These are phyloP conservation scores for Geotrichum fermentans DNA, from an alignment of 1,139 yeast species.

Conservation along the genomic window DNA sequence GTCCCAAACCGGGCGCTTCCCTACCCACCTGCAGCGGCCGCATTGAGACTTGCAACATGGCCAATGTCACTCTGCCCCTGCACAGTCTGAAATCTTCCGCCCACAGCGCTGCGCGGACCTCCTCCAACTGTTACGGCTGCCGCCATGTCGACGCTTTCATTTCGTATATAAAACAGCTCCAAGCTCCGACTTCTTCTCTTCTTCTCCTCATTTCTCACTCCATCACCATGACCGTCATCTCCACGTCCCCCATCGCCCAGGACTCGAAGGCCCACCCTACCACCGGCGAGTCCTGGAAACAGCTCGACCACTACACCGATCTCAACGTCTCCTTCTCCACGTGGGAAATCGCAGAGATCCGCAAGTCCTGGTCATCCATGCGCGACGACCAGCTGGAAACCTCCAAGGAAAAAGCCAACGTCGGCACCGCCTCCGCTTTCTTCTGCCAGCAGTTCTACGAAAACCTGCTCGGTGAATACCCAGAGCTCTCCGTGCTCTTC, in stretches of 20 bases:
- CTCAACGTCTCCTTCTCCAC: slow-evolving; percentile 27
- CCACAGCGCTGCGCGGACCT: no score
- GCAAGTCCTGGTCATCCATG: slow-evolving; percentile 29
- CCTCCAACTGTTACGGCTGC: no score
- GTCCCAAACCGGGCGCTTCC: no score
- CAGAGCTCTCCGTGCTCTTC: slow-evolving; percentile 51
- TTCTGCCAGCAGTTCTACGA: slow-evolving; percentile 54
- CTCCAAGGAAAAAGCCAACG: slow-evolving; percentile 29
- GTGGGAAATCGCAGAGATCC: slow-evolving; percentile 26
- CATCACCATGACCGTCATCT: slow-evolving; percentile 13
- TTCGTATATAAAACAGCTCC: neutral
- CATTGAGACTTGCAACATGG: no score
- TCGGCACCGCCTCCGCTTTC: slow-evolving; percentile 33
- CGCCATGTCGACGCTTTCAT: neutral
- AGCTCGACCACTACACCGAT: slow-evolving; percentile 25
- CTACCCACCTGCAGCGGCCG: no score
- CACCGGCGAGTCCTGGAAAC: slow-evolving; percentile 8
- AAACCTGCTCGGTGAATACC: slow-evolving; percentile 52
- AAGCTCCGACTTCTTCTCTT: neutral
- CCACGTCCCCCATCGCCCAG: slow-evolving; percentile 9
- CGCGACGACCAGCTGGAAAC: slow-evolving; percentile 28
- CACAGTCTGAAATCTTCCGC: no score
- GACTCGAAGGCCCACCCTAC: neutral
- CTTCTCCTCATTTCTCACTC: neutral
- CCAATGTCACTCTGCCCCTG: no score